These are phyloP conservation scores for Sporobolomyces roseus DNA, from an alignment of 768 basidiomycete genomes.

Conservation along the genomic window DNA sequence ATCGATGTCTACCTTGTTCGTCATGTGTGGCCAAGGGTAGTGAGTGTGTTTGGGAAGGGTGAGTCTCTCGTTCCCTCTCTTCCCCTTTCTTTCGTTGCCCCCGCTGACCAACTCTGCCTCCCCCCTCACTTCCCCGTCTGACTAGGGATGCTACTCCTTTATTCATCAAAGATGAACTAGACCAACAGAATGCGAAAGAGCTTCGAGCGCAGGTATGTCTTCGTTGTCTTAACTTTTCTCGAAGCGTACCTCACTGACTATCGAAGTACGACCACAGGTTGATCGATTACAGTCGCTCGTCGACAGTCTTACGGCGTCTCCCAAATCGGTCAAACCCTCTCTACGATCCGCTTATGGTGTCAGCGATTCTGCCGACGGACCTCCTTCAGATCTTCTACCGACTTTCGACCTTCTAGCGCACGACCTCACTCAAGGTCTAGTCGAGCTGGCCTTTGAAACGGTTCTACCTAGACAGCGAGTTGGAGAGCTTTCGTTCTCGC, in stretches of 20 bases:
- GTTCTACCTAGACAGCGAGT: slow-evolving; percentile 2
- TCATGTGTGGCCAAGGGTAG: slow-evolving; percentile 27
- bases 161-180: slow-evolving; percentile 18
- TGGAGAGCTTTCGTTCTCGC: slow-evolving; percentile 16
- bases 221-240: background rate
- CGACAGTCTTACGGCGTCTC: slow-evolving; percentile 6
- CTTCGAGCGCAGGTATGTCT: slow-evolving; percentile 18
- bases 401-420: slow-evolving; percentile 25
- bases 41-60: slow-evolving; percentile 36
- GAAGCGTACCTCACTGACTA: background rate
- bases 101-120: background rate
- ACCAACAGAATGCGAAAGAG: slow-evolving; percentile 2
- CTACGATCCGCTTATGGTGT: background rate
- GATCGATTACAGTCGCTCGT: slow-evolving; percentile 28
- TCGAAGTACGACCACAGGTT: background rate
- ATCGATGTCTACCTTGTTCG: slow-evolving; percentile 27
- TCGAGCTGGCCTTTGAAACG: slow-evolving; percentile 19
- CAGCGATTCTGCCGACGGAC: background rate
- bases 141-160: slow-evolving; percentile 24
- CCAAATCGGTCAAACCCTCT: background rate
- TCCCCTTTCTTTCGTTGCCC: background rate
- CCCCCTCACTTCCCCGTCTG: background rate
- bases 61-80: background rate
- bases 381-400: background rate
- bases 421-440: slow-evolving; percentile 18